A percentile compares a stretch with the other conserved stretches of the same genome.
Conservation (phyloP, 1,284 basidiomycete genomes). For the Pulveroboletus sp. region DNA sequence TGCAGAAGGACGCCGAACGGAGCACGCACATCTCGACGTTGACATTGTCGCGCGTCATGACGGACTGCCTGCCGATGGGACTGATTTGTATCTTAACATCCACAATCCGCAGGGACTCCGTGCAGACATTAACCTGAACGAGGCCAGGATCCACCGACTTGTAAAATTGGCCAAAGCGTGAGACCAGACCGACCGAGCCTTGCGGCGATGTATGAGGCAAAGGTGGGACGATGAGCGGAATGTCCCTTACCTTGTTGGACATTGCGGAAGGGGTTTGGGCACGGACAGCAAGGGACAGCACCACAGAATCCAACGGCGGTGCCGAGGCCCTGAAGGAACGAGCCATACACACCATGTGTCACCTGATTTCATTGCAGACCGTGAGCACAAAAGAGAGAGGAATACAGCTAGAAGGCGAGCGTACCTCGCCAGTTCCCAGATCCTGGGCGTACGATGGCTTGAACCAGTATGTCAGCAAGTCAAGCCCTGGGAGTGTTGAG, state of each 20-base stretch:
- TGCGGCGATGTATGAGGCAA: constrained; percentile 10
- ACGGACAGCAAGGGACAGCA: constrained; percentile 85
- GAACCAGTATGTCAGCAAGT: constrained; percentile 12
- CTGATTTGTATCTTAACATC: constrained; percentile 95
- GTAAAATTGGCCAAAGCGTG: constrained; percentile 93
- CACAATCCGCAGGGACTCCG: constrained; percentile 78
- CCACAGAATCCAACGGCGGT: constrained; percentile 60
- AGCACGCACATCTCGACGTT: constrained; percentile 71
- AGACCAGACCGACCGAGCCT: constrained; percentile 88
- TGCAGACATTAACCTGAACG: constrained; percentile 90
- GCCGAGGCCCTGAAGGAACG: constrained; percentile 69
- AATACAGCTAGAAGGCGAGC: constrained; percentile 7
- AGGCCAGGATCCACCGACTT: constrained; percentile 92
- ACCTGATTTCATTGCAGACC: constrained; percentile 36
- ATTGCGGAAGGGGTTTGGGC: constrained; percentile 74
- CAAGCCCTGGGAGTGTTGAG: constrained; percentile 12
- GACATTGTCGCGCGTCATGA: constrained; percentile 88
- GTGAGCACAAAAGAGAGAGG: constrained; percentile 3
- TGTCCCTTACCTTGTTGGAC: constrained; percentile 65
- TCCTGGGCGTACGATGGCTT: constrained; percentile 90
- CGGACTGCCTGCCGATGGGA: constrained; percentile 81
- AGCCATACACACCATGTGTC: constrained; percentile 86
- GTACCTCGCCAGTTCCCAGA: constrained; percentile 62
- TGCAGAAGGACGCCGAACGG: background rate
- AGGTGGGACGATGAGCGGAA: constrained; percentile 3